These are phyloP conservation scores for Zymoseptoria brevis DNA, from an alignment of 2,329 filamentous ascomycete species.

Conservation along the genomic window DNA sequence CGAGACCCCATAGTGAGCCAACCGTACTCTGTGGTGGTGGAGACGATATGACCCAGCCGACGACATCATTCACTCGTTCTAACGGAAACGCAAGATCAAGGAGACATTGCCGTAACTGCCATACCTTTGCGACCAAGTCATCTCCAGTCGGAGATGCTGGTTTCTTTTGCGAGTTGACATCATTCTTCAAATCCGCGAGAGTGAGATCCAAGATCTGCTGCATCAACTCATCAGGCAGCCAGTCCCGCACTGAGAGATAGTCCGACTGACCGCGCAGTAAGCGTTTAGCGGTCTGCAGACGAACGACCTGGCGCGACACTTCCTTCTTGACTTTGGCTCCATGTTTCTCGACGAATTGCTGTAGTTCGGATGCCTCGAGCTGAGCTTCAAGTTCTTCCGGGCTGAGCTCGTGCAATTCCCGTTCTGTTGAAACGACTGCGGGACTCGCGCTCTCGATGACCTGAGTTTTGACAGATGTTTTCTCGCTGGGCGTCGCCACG, in stretches of 20 bases:
- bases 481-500: conserved; percentile 21
- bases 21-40: conserved; percentile 45
- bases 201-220: conserved; percentile 69
- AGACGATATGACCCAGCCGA: conserved; percentile 54
- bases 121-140: conserved; percentile 69
- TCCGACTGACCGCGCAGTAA: conserved; percentile 73
- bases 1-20: conserved; percentile 65
- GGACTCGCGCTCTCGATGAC: conserved; percentile 17
- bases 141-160: conserved; percentile 56
- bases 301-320: conserved; percentile 63
- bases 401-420: conserved; percentile 50
- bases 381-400: conserved; percentile 87
- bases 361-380: conserved; percentile 82
- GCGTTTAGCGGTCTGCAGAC: conserved; percentile 77
- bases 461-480: conserved; percentile 21
- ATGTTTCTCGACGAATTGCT: conserved; percentile 78
- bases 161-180: conserved; percentile 39
- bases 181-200: conserved; percentile 46
- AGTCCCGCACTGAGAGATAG: conserved; percentile 62
- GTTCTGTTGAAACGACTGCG: conserved; percentile 7
- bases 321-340: conserved; percentile 72
- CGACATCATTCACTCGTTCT: conserved; percentile 52
- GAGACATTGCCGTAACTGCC: conserved; percentile 73
- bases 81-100: conserved; percentile 59
- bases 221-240: conserved; percentile 73